phyloP scores from a whole-genome alignment of 345 rosid species.

The Citrus mangshanensis region DNA sequence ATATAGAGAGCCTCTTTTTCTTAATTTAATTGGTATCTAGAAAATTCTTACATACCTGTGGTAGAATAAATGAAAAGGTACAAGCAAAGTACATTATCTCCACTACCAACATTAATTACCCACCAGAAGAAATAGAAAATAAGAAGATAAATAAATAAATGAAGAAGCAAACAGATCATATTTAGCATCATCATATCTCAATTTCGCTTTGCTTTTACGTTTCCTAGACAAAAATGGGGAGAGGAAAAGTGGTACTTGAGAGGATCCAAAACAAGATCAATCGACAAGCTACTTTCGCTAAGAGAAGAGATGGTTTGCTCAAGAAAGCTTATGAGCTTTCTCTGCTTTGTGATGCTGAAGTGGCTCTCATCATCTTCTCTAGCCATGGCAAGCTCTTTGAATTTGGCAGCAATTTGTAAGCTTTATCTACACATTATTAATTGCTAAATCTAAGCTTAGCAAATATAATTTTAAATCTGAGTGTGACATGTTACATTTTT shows the following conservation, averaged over 20 bases:
- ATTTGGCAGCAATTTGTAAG: constrained; percentile 33
- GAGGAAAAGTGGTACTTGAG: constrained; percentile 44
- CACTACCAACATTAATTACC: not conserved
- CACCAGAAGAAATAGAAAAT: not conserved
- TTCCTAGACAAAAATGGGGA: constrained; percentile 25
- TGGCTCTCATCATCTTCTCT: constrained; percentile 43
- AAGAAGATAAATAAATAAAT: not conserved
- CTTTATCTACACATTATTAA: no score
- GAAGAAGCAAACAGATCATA: not conserved
- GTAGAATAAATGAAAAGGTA: not conserved
- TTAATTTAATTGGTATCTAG: not conserved
- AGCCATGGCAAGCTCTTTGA: constrained; percentile 34
- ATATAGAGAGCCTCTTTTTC: no score
- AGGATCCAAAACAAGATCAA: constrained; percentile 44
- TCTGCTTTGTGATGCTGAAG: constrained; percentile 39
- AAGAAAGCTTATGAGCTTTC: constrained; percentile 44
- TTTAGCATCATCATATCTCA: no score
- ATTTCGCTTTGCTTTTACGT: not conserved
- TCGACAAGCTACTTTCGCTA: constrained; percentile 43
- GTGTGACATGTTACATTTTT: no score
- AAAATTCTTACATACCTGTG: not conserved
- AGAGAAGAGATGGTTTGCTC: constrained; percentile 41
- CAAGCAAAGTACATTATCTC: not conserved
- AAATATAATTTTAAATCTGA: no score
- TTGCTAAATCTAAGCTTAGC: no score